Percentiles rank a stretch among this genome's conserved stretches.
Evolutionary conservation across 257 asterid species (phyloP).

Genomic region (Solanum piurae): DNA sequence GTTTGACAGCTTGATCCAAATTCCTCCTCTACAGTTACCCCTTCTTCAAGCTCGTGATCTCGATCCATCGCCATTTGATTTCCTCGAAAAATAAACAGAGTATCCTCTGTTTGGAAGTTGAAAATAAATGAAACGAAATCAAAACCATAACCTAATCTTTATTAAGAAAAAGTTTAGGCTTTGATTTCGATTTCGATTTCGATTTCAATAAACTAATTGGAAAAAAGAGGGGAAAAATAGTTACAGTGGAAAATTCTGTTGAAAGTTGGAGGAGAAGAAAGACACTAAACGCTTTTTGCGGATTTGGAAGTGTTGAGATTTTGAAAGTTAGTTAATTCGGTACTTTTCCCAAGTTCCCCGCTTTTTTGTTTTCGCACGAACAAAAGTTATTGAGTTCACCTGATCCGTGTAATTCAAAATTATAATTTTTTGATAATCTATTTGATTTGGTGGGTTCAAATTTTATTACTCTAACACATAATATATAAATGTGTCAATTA

Average conservation of each 20-base stretch:
- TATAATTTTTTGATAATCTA: neutral
- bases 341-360: neutral
- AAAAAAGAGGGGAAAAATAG: neutral
- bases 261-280: neutral
- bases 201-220: neutral
- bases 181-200: neutral
- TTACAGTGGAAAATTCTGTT: neutral
- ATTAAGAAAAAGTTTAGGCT: neutral
- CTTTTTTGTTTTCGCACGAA: neutral
- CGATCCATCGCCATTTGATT: neutral
- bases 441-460: neutral
- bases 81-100: neutral
- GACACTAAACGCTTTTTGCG: neutral
- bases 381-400: neutral
- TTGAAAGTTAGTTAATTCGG: neutral
- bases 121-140: neutral
- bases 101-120: neutral
- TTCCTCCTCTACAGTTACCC: constrained; percentile 15
- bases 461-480: neutral
- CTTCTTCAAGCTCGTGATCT: neutral
- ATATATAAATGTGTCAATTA: too few species aligned
- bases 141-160: neutral
- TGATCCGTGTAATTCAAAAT: neutral
- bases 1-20: constrained; percentile 14
- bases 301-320: neutral